Evolutionary conservation across 1,284 basidiomycete genomes (phyloP), one percentile per base, ranked within the genome.

Genomic region (Boletus calvinii): DNA sequence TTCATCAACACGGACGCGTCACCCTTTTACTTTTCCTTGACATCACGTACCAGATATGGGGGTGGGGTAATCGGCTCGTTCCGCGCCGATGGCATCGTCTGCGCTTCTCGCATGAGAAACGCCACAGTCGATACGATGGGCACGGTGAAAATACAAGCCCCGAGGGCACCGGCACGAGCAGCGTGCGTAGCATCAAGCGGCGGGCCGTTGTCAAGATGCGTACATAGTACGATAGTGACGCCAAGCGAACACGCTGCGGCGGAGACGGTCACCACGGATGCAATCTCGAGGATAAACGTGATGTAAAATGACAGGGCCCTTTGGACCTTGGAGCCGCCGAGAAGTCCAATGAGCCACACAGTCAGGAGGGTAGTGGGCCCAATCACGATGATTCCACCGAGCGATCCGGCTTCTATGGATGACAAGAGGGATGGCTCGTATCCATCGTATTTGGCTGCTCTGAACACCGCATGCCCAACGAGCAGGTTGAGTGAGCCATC

Each of bases 191-290:
- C 5, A 38, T 61, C 53, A n/a, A 60, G 46, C 2, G 24, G 40
- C 4, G 29, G 41, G 1, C 17, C 17, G 34, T 44, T 31, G 6
- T 35, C 22, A 20, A 22, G 46, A 15, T 45, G 39, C 15, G 10
- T 39, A 18, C 20, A 20, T 4, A 3, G 39, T 18, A 36, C 37
- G 41, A 64, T 20, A 24, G 39, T 24, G 38, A 48, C 30, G 9
- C 63, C 63, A 5, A 40, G 35, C 24, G 50, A 37, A 10, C 46
- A 46, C 1, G 50, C 62, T 34, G 60, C 62, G 36, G 64, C 30
- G 30, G 50, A 50, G 35, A 46, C 26, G 36, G 55, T 46, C 8
- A 51, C 34, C 26, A 51, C 13, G 20, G 47, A 44, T 4, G 44
- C 42, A 22, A 55, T 40, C 9, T 62, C 52, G 26, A 62, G 48